Evolutionary conservation across 108 stramenopile species (phyloP).

Genomic region (Mediolabrus comicus): DNA sequence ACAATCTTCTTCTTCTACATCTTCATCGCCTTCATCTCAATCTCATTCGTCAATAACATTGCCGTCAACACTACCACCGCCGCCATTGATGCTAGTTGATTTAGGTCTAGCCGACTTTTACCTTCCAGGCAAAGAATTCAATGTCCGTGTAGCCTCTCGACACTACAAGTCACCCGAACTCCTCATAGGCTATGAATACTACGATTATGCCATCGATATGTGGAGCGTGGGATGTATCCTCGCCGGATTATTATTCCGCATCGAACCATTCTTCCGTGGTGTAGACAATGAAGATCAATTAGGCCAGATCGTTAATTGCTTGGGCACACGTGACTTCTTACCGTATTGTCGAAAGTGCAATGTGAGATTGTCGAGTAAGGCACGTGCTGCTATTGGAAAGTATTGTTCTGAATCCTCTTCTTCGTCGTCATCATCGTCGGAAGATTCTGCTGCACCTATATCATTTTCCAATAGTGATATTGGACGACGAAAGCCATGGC

Average conservation of each 20-base stretch:
- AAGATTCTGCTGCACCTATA: conserved; percentile 1
- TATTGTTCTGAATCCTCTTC: conserved; percentile 26
- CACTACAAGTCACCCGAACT: conserved; percentile 94
- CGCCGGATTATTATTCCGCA: conserved; percentile 72
- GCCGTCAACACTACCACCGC: conserved; percentile 17
- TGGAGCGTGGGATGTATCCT: conserved; percentile 89
- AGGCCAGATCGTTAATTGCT: conserved; percentile 70
- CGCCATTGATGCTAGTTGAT: conserved; percentile 85
- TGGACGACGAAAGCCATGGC: conserved; percentile 37
- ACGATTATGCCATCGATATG: conserved; percentile 84
- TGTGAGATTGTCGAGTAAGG: conserved; percentile 34
- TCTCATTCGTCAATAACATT: not conserved
- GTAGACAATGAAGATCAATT: conserved; percentile 85
- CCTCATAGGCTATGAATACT: conserved; percentile 71
- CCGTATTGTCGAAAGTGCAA: conserved; percentile 58
- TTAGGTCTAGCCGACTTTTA: conserved; percentile 93
- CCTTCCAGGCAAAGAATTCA: conserved; percentile 79
- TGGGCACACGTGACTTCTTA: conserved; percentile 71
- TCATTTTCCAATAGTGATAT: conserved; percentile 10
- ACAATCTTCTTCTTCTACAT: not conserved
- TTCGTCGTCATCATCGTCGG: conserved; percentile 11
- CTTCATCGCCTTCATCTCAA: not conserved
- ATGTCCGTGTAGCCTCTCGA: conserved; percentile 88
- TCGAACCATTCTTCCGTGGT: conserved; percentile 85
- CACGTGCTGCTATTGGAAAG: conserved; percentile 43